Conservation (phyloP, 106 monocot species). For the Acorus gramineus region DNA sequence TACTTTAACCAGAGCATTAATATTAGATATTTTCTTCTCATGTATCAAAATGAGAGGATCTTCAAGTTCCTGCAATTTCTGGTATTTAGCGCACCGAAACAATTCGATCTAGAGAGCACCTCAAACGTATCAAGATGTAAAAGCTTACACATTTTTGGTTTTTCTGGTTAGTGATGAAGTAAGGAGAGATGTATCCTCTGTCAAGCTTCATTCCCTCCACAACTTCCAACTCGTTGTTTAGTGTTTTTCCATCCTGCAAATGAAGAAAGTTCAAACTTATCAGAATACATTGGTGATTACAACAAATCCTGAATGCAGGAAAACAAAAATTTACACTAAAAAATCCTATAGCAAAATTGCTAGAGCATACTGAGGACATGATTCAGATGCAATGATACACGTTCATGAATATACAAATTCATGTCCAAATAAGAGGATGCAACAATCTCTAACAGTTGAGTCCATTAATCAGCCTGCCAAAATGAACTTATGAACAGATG, state of each 20-base stretch:
- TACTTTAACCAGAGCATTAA: slow-evolving; percentile 66
- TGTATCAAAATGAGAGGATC: slow-evolving; percentile 83
- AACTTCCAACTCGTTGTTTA: slow-evolving; percentile 92
- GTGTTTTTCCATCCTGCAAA: slow-evolving; percentile 82
- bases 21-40: slow-evolving; percentile 79
- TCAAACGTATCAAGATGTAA: neutral
- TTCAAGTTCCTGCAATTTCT: slow-evolving; percentile 51
- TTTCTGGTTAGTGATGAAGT: slow-evolving; percentile 89
- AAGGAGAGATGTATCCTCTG: slow-evolving; percentile 97
- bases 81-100: neutral
- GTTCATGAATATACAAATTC: too few relatives aligned
- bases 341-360: neutral
- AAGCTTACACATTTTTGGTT: slow-evolving; percentile 91
- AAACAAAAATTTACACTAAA: neutral
- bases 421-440: too few relatives aligned
- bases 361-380: too few relatives aligned
- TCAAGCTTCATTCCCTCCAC: slow-evolving; percentile 99
- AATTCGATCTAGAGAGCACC: neutral
- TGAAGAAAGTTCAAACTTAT: neutral
- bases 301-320: neutral
- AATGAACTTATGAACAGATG: too few relatives aligned
- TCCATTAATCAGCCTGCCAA: too few relatives aligned
- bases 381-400: too few relatives aligned
- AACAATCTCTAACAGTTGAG: too few relatives aligned
- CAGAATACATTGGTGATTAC: neutral